These are phyloP conservation scores for Elaeis oleifera DNA, from an alignment of 202 grass and related monocot genomes.

Conservation along the genomic window DNA sequence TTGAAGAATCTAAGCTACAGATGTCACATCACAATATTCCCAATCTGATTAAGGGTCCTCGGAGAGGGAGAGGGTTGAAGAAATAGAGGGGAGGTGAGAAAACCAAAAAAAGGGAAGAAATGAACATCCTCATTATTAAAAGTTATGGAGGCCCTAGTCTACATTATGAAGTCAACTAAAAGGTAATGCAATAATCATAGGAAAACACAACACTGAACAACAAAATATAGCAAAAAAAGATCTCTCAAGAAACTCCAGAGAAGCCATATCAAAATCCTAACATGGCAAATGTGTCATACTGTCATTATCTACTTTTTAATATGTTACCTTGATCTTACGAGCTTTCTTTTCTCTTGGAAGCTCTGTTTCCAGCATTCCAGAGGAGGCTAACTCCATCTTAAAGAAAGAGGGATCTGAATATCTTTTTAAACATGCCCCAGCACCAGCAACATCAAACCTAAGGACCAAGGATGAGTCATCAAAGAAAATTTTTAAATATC, in stretches of 20 bases:
- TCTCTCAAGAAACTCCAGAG: too few species aligned
- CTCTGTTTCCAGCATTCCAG: slow-evolving; percentile 41
- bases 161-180: slow-evolving; percentile 4
- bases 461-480: slow-evolving; percentile 25
- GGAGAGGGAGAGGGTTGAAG: too few species aligned
- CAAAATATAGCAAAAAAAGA: too few species aligned
- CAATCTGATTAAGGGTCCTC: too few species aligned
- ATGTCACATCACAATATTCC: too few species aligned
- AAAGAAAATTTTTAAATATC: slow-evolving; percentile 9
- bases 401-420: slow-evolving; percentile 98
- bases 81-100: too few species aligned
- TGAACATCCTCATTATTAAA: too few species aligned
- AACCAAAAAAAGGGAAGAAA: too few species aligned
- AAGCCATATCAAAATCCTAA: too few species aligned
- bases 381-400: slow-evolving; percentile 54
- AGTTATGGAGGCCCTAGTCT: too few species aligned
- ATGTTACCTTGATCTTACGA: slow-evolving; percentile 64
- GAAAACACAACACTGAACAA: slow-evolving; percentile 9
- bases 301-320: slow-evolving; percentile 2
- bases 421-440: slow-evolving; percentile 88
- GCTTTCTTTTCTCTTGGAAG: slow-evolving; percentile 61
- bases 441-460: slow-evolving; percentile 98
- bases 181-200: slow-evolving; percentile 1
- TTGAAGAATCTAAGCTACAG: too few species aligned
- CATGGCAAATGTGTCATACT: too few species aligned